Evolutionary conservation across 1,284 basidiomycete species (phyloP), one percentile per base, ranked within the genome.

Genomic region (Agroathelia rolfsii): DNA sequence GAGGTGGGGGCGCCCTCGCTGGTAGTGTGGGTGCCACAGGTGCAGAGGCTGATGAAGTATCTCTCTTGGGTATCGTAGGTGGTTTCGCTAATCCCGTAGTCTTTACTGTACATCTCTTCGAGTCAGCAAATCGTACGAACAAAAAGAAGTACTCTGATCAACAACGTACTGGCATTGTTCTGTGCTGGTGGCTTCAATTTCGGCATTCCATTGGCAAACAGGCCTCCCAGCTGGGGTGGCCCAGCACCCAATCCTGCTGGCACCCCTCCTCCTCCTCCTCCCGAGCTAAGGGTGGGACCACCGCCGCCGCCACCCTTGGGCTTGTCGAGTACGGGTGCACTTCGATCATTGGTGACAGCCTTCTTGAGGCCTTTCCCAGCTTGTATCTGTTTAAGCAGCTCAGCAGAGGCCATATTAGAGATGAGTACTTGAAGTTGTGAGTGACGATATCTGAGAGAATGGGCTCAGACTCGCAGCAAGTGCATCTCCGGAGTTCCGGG

Each of bases 161-260:
- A n/a, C 25, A 45, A 49, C 68, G 44, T 47, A 81, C 80, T 67
- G 41, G 62, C 48, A 52, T 61, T 70, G 36, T 47, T 64, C 39
- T 72, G 66, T 12, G 76, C 82, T 13, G 80, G 69, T 34, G 84
- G 76, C 61, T 82, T 92, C 46, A 94, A 53, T 50, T 86, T 89
- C 2, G 90, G 90, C 64, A 94, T 80, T 2, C 90, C 89, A 14
- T 86, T 87, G 24, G 89, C 87, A 49, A 94, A 93, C 4, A 94
- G 55, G 3, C 76, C 81, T 17, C 77, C 90, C 9, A 93, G 61
- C 50, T 90, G 87, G 21, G 86, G 84, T 19, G 79, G 72, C 3
- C 77, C 79, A 19, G 50, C 59, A 21, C 59, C 58, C 5, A 34
- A 11, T n/a, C 10, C 20, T 11, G 50, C 50, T 11, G 52, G 48